Evolutionary conservation across 495 filamentous ascomycete species (phyloP), one percentile per base, ranked within the genome.

Genomic region (Usnea hakonensis): DNA sequence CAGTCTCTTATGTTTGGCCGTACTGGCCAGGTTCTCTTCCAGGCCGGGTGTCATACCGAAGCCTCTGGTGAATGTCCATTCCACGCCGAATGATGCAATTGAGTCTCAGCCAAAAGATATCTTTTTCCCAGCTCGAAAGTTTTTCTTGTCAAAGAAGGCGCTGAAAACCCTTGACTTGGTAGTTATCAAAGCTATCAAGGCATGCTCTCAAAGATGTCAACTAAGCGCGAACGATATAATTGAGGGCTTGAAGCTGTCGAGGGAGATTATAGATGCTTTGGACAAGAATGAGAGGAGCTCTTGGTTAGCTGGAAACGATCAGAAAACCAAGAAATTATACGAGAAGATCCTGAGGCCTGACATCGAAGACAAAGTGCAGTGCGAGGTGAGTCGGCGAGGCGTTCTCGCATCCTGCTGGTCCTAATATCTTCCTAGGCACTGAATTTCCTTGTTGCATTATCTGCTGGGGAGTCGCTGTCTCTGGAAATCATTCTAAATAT

Each of bases 121-220:
- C 75, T 69, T 79, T 38, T 66, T 74, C 13, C 75, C 70, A 52
- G 76, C 79, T 53, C 71, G 67, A 16, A 70, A 82, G 53, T 81
- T 82, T 60, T 83, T 83, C 46, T 76, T 75, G 6, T 65, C 74
- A 2, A 81, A 79, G 57, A 72, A 75, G 13, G 79, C 75, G 2
- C 55, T 72, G 13, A 86, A 85, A 60, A 86, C 80, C 1, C 65
- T 85, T 17, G 77, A 85, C 60, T 69, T 86, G 40, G 75, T 82
- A 5, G 76, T 81, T 2, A 67, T 84, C 54, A 76, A 76, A 26
- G 79, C 50, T 1, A 55, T 68, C 46, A 57, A 54, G 30, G 78
- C 78, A 11, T 84, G 79, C 62, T 83, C 79, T 16, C 70, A 74
- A 33, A 78, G 70, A 46, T 73, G 69, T 55, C 71, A 65, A 26